Conservation (phyloP, 768 basidiomycete species). For the Gloeostereum incarnatum region DNA sequence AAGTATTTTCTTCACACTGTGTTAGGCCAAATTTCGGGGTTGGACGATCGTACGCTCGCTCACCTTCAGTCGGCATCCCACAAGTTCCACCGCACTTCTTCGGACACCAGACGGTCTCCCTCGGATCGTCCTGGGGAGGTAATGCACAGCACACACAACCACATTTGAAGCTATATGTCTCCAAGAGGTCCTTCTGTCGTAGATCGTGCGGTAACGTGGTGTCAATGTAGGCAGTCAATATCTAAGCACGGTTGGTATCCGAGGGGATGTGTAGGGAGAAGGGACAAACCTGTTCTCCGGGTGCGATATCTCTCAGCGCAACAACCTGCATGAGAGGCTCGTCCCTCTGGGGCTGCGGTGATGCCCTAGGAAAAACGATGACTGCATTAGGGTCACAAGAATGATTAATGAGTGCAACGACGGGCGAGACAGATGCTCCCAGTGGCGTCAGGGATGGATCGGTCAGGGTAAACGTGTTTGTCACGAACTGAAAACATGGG, state of each 20-base stretch:
- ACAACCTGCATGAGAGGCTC: conserved; percentile 69
- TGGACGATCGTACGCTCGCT: conserved; percentile 2
- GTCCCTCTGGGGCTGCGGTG: conserved; percentile 18
- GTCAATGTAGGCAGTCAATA: conserved; percentile 81
- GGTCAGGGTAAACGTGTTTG: conserved; percentile 86
- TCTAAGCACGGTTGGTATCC: conserved; percentile 26
- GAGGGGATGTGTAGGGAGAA: neutral
- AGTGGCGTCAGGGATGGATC: conserved; percentile 70
- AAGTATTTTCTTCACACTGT: conserved; percentile 38
- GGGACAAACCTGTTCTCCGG: conserved; percentile 58
- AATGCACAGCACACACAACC: conserved; percentile 48
- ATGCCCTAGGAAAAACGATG: conserved; percentile 74
- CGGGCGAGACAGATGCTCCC: conserved; percentile 78
- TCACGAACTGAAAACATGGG: conserved; percentile 55
- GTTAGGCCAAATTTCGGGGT: neutral
- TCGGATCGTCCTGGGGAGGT: conserved; percentile 37
- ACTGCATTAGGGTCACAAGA: conserved; percentile 84
- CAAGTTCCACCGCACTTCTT: conserved; percentile 60
- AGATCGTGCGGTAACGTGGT: conserved; percentile 53
- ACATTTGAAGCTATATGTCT: conserved; percentile 78
- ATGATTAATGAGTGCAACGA: conserved; percentile 79
- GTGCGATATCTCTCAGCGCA: conserved; percentile 52
- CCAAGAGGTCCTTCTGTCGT: conserved; percentile 48
- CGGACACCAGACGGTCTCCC: conserved; percentile 64
- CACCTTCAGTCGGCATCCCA: conserved; percentile 53